Conservation (phyloP, 805 yeast species). For the Ogataea trehalophila region DNA sequence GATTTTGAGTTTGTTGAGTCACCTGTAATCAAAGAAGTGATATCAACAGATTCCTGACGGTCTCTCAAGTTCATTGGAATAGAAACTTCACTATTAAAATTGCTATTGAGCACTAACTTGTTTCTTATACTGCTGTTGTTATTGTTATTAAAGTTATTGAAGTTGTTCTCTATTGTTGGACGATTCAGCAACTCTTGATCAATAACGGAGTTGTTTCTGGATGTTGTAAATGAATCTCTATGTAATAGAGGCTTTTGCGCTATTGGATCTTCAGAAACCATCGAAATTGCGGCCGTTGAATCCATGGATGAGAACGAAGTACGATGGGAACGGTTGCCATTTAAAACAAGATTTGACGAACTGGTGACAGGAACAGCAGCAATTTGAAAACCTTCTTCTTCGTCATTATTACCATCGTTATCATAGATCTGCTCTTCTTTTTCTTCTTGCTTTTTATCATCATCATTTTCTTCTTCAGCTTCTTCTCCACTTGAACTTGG, state of each 20-base stretch:
- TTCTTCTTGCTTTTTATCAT: too few relatives aligned
- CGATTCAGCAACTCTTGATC: background rate
- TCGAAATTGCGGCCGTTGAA: conserved; percentile 10
- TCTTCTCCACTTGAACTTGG: conserved; percentile 1
- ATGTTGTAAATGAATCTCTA: conserved; percentile 8
- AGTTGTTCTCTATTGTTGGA: too few relatives aligned
- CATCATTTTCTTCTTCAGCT: too few relatives aligned
- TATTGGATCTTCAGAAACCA: conserved; percentile 16
- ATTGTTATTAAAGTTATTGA: background rate
- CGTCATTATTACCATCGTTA: background rate
- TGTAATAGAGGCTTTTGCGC: conserved; percentile 14
- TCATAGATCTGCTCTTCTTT: too few relatives aligned
- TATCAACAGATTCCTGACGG: conserved; percentile 18
- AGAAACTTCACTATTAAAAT: background rate
- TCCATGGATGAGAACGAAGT: conserved; percentile 14
- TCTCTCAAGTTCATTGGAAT: conserved; percentile 1
- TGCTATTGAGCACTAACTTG: background rate
- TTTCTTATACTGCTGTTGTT: background rate
- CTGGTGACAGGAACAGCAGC: background rate
- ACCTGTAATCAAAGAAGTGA: conserved; percentile 19
- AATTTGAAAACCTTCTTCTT: conserved; percentile 2
- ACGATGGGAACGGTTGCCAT: too few relatives aligned
- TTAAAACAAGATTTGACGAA: background rate
- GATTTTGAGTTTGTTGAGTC: conserved; percentile 3
- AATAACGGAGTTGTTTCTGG: conserved; percentile 9